Percentiles rank a stretch among this genome's conserved stretches.
Conservation (phyloP, 2,329 filamentous ascomycete genomes). For the Cladosporium sp. region DNA sequence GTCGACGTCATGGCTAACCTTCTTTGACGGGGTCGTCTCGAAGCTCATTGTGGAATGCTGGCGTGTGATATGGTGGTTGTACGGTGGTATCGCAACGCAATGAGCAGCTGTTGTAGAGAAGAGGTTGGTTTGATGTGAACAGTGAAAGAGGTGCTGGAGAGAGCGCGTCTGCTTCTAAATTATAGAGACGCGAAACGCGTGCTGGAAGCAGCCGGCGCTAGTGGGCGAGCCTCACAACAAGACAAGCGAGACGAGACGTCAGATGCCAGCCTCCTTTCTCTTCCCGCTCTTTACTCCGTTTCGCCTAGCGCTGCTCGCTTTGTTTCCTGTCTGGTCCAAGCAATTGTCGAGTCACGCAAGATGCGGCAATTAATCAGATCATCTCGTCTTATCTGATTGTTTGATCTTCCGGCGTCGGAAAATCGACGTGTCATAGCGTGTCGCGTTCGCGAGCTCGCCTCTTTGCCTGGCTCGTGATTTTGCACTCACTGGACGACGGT, state of each 20-base stretch:
- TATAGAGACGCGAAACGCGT: slow-evolving; percentile 8
- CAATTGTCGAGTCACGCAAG: neutral
- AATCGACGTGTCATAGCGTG: slow-evolving; percentile 1
- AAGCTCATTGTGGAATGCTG: slow-evolving; percentile 47
- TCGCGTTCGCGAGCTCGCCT: slow-evolving; percentile 4
- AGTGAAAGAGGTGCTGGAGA: neutral
- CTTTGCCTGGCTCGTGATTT: slow-evolving; percentile 5
- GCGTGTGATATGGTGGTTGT: neutral
- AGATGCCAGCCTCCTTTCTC: slow-evolving; percentile 4
- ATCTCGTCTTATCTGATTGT: neutral
- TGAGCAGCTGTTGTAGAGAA: slow-evolving; percentile 5
- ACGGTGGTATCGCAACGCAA: slow-evolving; percentile 1
- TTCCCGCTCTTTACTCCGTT: neutral
- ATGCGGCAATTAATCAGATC: slow-evolving; percentile 6
- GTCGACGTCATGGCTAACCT: slow-evolving; percentile 52
- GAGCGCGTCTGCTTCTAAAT: neutral
- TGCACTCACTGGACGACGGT: slow-evolving; percentile 1
- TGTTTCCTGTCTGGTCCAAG: neutral
- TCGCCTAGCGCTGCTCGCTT: slow-evolving; percentile 4
- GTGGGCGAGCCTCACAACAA: neutral
- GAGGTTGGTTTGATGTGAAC: neutral
- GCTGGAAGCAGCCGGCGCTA: neutral
- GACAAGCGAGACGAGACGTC: neutral
- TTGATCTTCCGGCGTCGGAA: neutral
- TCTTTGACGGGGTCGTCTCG: slow-evolving; percentile 70